phyloP scores from a whole-genome alignment of 202 grass and related monocot species.

The Hordeum pubiflorum region DNA sequence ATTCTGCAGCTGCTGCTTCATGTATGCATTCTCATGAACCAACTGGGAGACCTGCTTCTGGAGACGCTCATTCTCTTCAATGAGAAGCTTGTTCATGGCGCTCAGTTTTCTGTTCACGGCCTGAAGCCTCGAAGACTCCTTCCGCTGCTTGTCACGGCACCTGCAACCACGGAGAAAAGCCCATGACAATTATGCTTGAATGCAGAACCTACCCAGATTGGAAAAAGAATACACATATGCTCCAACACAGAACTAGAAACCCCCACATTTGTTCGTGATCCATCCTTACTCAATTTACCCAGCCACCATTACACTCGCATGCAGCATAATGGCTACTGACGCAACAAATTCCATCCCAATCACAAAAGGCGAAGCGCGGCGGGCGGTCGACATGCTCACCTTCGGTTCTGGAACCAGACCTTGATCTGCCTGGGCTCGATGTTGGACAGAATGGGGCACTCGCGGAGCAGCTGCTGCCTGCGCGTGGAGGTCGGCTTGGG shows the following conservation, averaged over 20 bases:
- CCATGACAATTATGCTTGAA: not conserved
- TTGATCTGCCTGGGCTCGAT: conserved; percentile 98
- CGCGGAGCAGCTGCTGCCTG: conserved; percentile 85
- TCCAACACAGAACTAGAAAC: not conserved
- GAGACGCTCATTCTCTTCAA: conserved; percentile 96
- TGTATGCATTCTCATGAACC: conserved; percentile 82
- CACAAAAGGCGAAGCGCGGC: not conserved
- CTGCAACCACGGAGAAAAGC: conserved; percentile 24
- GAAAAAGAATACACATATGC: not conserved
- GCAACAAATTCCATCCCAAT: not conserved
- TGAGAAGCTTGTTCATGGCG: conserved; percentile 98
- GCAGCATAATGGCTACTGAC: not conserved
- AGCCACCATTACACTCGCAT: not conserved
- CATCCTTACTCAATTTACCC: not conserved
- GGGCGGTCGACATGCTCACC: conserved; percentile 30
- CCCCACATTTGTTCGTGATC: not conserved
- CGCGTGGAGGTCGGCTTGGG: conserved; percentile 86
- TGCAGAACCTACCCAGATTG: not conserved
- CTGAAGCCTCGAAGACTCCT: conserved; percentile 86
- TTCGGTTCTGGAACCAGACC: conserved; percentile 98
- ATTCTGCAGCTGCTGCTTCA: conserved; percentile 94
- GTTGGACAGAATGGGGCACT: conserved; percentile 81
- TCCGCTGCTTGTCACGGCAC: conserved; percentile 96
- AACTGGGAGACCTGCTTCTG: conserved; percentile 98
- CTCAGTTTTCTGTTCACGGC: conserved; percentile 91